Evolutionary conservation across 768 basidiomycete genomes (phyloP), one percentile per base, ranked within the genome.

Genomic region (Hypholoma fasciculare): DNA sequence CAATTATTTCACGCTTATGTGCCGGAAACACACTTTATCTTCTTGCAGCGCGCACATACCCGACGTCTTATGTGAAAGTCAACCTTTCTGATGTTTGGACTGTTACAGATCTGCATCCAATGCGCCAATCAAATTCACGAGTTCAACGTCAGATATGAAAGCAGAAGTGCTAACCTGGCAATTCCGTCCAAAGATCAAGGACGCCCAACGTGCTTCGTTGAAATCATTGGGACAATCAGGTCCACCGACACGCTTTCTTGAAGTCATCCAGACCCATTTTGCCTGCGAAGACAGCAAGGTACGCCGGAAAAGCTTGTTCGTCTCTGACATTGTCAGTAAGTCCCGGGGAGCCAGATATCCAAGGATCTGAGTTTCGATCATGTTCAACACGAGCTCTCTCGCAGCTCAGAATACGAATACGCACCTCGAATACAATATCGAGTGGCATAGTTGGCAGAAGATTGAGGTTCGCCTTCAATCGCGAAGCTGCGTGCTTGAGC

Each of bases 61-160:
- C 71, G 62, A 17, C 66, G 66, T 23, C 67, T 61, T 0, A 73
- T 46, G 20, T 40, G 34, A 44, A 72, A 74, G 36, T 73, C 70
- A 2, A 71, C 55, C 2, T 57, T 63, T 6, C 53, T 51, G 6
- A 67, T 57, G 39, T 62, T 58, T 13, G 58, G 58, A 9, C 53
- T 46, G 2, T 52, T 52, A 37, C 60, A 61, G n/a, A 46, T 39
- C 60, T 61, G 6, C 3, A 34, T 34, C 2, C 30, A 34, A 7
- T 9, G 30, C 30, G 9, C 23, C 30, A 34, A 34, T 34, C 30
- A 49, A 17, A 46, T 4, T 12, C 7, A 19, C 9, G 4, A 44
- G 7, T 14, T 11, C 20, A 34, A 13, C n/a, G 20, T 47, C 6
- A 5, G 1, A 6, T 11, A 20, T 8, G 13, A 11, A 36, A 36